These are phyloP conservation scores for Penicillium robsamsonii DNA, from an alignment of 495 filamentous ascomycete genomes.

Conservation along the genomic window DNA sequence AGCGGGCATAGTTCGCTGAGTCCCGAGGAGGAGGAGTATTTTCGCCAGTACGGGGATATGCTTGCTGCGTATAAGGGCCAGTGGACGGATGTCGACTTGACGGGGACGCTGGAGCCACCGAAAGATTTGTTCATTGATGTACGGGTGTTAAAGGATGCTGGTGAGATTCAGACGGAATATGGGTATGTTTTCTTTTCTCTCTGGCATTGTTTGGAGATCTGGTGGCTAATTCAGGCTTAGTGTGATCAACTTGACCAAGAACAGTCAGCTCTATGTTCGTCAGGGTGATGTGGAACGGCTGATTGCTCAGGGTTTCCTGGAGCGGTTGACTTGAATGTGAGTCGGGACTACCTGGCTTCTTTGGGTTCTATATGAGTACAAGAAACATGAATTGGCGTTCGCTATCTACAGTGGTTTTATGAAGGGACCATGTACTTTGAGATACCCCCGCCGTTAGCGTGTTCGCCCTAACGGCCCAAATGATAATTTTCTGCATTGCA, in stretches of 20 bases:
- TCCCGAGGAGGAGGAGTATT: conserved; percentile 97
- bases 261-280: conserved; percentile 95
- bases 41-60: conserved; percentile 85
- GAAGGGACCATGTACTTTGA: conserved; percentile 7
- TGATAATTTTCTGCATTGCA: conserved; percentile 8
- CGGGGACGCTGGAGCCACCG: conserved; percentile 90
- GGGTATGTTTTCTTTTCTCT: conserved; percentile 56
- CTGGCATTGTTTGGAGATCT: conserved; percentile 2
- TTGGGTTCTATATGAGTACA: background rate
- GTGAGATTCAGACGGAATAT: conserved; percentile 99
- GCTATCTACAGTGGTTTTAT: conserved; percentile 10
- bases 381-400: conserved; percentile 14
- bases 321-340: conserved; percentile 73
- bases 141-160: conserved; percentile 91
- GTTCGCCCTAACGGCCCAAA: conserved; percentile 5
- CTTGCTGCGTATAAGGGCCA: conserved; percentile 96
- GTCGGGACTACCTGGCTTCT: background rate
- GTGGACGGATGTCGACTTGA: conserved; percentile 98
- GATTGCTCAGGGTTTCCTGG: conserved; percentile 95
- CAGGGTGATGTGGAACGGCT: conserved; percentile 95
- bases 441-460: conserved; percentile 15
- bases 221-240: conserved; percentile 42
- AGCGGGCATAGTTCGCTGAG: conserved; percentile 73
- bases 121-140: conserved; percentile 98
- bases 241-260: conserved; percentile 93